Percentiles rank a stretch among this genome's conserved stretches.
Evolutionary conservation across 139 green algal genomes (phyloP).

Genomic region (Chlorella sp.): DNA sequence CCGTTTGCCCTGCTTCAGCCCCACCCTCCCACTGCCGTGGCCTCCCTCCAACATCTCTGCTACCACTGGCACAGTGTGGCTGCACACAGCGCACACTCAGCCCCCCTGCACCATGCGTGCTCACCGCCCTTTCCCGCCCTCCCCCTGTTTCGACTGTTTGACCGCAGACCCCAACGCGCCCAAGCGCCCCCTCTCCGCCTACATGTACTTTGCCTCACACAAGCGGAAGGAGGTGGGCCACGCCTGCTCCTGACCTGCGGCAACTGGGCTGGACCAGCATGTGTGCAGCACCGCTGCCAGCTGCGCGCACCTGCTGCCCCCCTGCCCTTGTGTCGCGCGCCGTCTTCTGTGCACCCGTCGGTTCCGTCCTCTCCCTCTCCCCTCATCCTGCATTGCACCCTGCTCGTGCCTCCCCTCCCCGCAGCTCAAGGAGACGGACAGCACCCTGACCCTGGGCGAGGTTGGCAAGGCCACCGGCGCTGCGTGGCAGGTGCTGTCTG

Average conservation of each 20-base stretch:
- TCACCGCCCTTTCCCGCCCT: background rate
- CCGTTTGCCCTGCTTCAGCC: too few species aligned
- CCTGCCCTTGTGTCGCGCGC: background rate
- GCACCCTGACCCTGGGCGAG: conserved; percentile 33
- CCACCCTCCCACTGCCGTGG: too few species aligned
- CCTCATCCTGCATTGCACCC: background rate
- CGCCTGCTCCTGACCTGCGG: background rate
- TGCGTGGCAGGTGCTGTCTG: conserved; percentile 39
- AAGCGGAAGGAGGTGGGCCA: conserved; percentile 30
- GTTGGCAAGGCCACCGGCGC: conserved; percentile 45
- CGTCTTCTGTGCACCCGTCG: background rate
- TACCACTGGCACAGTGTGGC: too few species aligned
- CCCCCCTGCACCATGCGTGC: background rate
- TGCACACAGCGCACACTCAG: too few species aligned
- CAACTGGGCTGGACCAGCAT: background rate
- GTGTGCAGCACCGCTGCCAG: background rate
- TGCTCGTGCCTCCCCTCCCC: too few species aligned
- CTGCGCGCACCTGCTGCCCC: background rate
- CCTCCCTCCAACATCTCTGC: too few species aligned
- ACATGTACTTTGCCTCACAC: conserved; percentile 46
- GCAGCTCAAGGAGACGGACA: conserved; percentile 35
- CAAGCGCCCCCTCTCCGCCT: conserved; percentile 45
- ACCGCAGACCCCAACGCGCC: conserved; percentile 52
- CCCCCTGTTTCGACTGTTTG: background rate
- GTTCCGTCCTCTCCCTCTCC: background rate